Base-by-base conservation (phyloP, 1,139 yeast genomes). In the Kurtzmaniella quercitrusa region DNA sequence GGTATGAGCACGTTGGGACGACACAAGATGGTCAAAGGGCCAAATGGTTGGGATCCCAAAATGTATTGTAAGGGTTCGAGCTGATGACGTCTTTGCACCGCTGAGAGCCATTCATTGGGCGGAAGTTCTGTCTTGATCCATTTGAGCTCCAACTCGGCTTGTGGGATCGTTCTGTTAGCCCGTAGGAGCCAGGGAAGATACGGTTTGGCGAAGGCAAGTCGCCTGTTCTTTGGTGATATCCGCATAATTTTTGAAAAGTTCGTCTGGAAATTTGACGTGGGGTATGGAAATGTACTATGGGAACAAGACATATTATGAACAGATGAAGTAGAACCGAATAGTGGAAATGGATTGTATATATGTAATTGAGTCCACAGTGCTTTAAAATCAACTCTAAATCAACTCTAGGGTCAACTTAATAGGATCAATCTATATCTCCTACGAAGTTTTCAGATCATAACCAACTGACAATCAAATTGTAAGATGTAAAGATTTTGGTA, bases 21-120 rank as follows among this genome's bases (percentile, higher is more conserved):
- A 55, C 96, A 88, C 27, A 56, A 50, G 3, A 93, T 71, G 17
- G 77, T 79, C 41, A 91, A 59, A 0, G 62, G 51, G 0, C 95
- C 96, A 66, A 93, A 93, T 1, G 98, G 98, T 63, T 91, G 98
- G 1, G 81, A 65, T 1, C 91, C 90, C 18, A 93, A 66, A 8
- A 93, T 77, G 59, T 93, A 90, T 60, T 93, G 97, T 33, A 91
- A 61, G 0, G 97, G 97, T 16, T 73, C 78, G 10, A 70, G 67
- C 15, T 59, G 57, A 3, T 74, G 58, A 47, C 93, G 59, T 46
- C 69, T 53, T 2, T 41, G 43, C 2, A 68, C 60, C 1, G 77
- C 78, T 4, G 50, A 37, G 1, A 21, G 34, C 77, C 77, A 73
- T 46, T 62, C 46, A 2, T 45, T n/a, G 27, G 42, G 41, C 1